These are phyloP conservation scores for Penicillium desertorum DNA, from an alignment of 495 filamentous ascomycete genomes.

Conservation along the genomic window DNA sequence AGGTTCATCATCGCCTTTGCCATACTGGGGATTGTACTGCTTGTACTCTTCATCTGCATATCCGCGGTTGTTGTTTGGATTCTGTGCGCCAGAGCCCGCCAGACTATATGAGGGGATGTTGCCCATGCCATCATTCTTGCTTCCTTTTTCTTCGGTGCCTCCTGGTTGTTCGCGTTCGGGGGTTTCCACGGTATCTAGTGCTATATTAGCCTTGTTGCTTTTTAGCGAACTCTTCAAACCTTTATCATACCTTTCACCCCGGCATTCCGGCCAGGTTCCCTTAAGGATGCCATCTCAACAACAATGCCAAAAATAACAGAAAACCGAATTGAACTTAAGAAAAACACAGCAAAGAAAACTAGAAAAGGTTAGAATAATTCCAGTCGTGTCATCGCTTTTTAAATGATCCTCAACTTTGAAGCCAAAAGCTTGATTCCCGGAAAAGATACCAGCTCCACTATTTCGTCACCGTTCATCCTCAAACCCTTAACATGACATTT, in stretches of 20 bases:
- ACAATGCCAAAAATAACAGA: not conserved
- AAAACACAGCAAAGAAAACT: not conserved
- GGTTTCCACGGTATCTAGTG: slow-evolving; percentile 7
- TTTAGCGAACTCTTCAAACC: not conserved
- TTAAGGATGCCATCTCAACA: not conserved
- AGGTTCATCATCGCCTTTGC: slow-evolving; percentile 2
- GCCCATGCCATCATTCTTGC: slow-evolving; percentile 15
- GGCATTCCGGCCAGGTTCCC: not conserved
- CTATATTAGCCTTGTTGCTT: not conserved
- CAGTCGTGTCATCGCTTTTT: not conserved
- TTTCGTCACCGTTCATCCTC: slow-evolving; percentile 10
- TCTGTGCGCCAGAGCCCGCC: slow-evolving; percentile 13
- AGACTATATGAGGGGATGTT: slow-evolving; percentile 18
- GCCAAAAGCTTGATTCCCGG: slow-evolving; percentile 6
- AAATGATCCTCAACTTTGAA: not conserved
- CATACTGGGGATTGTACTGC: slow-evolving; percentile 10
- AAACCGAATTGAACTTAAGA: no score
- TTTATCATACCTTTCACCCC: slow-evolving; percentile 6
- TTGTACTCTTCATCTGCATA: slow-evolving; percentile 2
- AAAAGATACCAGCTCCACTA: slow-evolving; percentile 2
- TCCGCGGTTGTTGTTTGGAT: slow-evolving; percentile 10
- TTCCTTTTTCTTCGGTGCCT: slow-evolving; percentile 20
- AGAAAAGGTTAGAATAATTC: not conserved
- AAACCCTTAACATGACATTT: not conserved
- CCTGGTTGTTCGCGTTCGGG: slow-evolving; percentile 13